Evolutionary conservation across 1,139 yeast species (phyloP).

Genomic region (Hansenula lynferdii): DNA sequence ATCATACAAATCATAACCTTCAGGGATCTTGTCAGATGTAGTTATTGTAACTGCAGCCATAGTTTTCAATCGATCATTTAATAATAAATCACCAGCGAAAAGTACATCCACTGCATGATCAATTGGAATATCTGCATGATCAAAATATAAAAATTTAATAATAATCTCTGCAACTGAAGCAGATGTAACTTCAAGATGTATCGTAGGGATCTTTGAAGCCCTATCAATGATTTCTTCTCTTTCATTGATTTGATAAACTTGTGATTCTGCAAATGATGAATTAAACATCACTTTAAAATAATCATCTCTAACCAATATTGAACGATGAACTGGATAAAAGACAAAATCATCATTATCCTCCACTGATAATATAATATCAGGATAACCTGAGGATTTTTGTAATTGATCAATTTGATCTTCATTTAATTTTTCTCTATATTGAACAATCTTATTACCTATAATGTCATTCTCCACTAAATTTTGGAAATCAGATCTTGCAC

Average conservation of each 20-base stretch:
- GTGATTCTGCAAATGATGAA: constrained; percentile 38
- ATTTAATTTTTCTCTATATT: constrained; percentile 2
- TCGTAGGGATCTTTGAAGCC: constrained; percentile 25
- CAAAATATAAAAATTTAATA: constrained; percentile 56
- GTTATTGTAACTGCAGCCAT: constrained; percentile 61
- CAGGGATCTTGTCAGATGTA: constrained; percentile 26
- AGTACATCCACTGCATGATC: constrained; percentile 49
- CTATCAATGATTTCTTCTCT: constrained; percentile 10
- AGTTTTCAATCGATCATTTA: constrained; percentile 59
- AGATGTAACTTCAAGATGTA: constrained; percentile 35
- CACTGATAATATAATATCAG: constrained; percentile 47
- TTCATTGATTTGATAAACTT: constrained; percentile 18
- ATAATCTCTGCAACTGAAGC: constrained; percentile 47
- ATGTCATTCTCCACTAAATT: constrained; percentile 35
- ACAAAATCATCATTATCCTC: constrained; percentile 22
- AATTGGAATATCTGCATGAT: constrained; percentile 48
- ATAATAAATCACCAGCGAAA: constrained; percentile 54
- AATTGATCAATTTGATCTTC: constrained; percentile 6
- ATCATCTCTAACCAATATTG: constrained; percentile 55
- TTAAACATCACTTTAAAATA: constrained; percentile 64
- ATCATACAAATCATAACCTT: constrained; percentile 43
- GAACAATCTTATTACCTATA: constrained; percentile 24
- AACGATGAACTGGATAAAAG: constrained; percentile 59
- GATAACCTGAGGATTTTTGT: constrained; percentile 20
- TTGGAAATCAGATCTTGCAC: constrained; percentile 42